Base-by-base conservation (phyloP, 306 rosid genomes). In the Leucaena leucocephala region DNA sequence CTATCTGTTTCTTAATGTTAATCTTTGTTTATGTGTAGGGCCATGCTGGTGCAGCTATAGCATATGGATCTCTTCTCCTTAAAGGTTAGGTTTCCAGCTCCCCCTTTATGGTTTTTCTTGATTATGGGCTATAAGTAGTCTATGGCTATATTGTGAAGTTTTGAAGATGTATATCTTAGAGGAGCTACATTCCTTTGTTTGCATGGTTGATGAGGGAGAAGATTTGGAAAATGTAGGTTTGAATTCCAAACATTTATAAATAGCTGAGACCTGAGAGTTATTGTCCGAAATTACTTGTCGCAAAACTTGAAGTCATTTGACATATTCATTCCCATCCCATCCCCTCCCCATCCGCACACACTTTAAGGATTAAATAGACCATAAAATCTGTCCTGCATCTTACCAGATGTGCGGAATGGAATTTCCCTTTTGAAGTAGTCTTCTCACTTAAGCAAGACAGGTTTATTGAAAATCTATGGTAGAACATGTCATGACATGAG, bases 61-160 rank as follows among this genome's bases (percentile, higher is more conserved):
- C 98, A 34, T 92, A 79, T 82, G 98, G 98, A 59, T 92, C 98
- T 83, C 98, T 92, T 86, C 92, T 95, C 82, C 97, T 92, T 71
- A 89, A 84, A 90, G 98, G 97, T 89, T 72, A 78, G 88, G 77
- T 71, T 35, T 68, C 34, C 62, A 71, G 68, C 33, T 39, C 13
- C 62, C 58, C 36, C 27, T 4, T 1, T n/a, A n/a, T 57, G 27
- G 34, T 64, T 77, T 35, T 67, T 65, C 63, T 66, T 8, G 61
- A 52, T 69, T 43, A 5, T 68, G 65, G 27, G 19, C 65, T 61
- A 68, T 81, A 44, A 16, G 27, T 16, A 66, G 19, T 38, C 67
- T 48, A 46, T 71, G 27, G 27, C 27, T 64, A 64, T 64, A 22
- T 16, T 64, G n/a, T 14, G 21, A n/a, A 35, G 45, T 64, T 65